phyloP scores from a whole-genome alignment of 2,329 filamentous ascomycete species.

The Aspergillus intermedius region DNA sequence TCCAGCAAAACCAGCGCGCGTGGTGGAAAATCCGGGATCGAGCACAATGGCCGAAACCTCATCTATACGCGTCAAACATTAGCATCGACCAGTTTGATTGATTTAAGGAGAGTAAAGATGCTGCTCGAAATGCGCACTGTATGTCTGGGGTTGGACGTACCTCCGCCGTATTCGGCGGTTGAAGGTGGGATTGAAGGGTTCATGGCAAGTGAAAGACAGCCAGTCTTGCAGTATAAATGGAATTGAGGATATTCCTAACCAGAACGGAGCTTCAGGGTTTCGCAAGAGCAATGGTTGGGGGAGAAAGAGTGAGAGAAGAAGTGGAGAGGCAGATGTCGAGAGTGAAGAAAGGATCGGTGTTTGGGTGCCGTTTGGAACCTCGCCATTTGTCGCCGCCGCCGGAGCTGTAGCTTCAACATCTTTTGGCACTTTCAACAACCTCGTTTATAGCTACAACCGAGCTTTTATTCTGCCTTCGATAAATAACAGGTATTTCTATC shows the following conservation, averaged over 20 bases:
- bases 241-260: not conserved
- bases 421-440: not conserved
- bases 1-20: constrained; percentile 91
- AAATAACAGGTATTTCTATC: not conserved
- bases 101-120: not conserved
- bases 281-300: not conserved
- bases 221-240: not conserved
- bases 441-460: not conserved
- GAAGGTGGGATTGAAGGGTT: constrained; percentile 41
- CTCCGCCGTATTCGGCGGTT: constrained; percentile 44
- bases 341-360: not conserved
- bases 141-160: constrained; percentile 25
- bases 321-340: constrained; percentile 2
- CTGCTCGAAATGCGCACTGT: not conserved
- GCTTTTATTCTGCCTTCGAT: not conserved
- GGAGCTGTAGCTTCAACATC: not conserved
- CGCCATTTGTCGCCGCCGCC: not conserved
- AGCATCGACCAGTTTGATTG: not conserved
- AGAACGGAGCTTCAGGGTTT: not conserved
- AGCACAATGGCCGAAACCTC: constrained; percentile 96
- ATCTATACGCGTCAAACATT: constrained; percentile 50
- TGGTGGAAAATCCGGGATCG: constrained; percentile 85
- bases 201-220: constrained; percentile 22
- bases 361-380: not conserved
- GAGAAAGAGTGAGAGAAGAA: not conserved